These are phyloP conservation scores for Hyparrhenia diplandra DNA, from an alignment of 176 grass and related monocot genomes.

Conservation along the genomic window DNA sequence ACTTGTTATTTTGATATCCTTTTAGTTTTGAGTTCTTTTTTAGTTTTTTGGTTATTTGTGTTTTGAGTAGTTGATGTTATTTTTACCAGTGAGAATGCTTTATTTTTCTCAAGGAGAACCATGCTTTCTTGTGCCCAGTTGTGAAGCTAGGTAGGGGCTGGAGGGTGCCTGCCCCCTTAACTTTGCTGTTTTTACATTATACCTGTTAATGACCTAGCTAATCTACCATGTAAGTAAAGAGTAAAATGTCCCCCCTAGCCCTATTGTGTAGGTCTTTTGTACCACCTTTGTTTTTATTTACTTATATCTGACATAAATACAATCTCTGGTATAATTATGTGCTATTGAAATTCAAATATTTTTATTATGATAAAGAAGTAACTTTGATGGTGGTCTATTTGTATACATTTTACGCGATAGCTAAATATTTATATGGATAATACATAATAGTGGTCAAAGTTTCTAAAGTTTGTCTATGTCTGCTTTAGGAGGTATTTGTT, in stretches of 20 bases:
- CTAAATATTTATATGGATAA: background rate
- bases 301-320: background rate
- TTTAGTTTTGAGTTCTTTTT: background rate
- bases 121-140: background rate
- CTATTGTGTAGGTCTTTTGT: conserved; percentile 8
- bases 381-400: background rate
- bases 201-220: too few relatives aligned
- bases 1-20: background rate
- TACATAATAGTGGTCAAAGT: background rate
- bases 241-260: too few relatives aligned
- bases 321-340: background rate
- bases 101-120: background rate
- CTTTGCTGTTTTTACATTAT: too few relatives aligned
- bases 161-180: too few relatives aligned
- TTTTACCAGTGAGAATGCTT: background rate
- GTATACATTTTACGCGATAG: background rate
- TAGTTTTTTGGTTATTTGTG: background rate
- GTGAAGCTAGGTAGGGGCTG: too few relatives aligned
- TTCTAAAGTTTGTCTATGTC: background rate
- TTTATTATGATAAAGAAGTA: background rate
- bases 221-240: too few relatives aligned
- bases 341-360: background rate
- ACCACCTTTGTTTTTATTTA: background rate
- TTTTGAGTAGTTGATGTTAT: background rate
- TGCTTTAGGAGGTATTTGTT: background rate